Percentiles rank a stretch among this genome's conserved stretches.
Evolutionary conservation across 2,329 filamentous ascomycete species (phyloP).

Genomic region (Diaporthe vaccinii): DNA sequence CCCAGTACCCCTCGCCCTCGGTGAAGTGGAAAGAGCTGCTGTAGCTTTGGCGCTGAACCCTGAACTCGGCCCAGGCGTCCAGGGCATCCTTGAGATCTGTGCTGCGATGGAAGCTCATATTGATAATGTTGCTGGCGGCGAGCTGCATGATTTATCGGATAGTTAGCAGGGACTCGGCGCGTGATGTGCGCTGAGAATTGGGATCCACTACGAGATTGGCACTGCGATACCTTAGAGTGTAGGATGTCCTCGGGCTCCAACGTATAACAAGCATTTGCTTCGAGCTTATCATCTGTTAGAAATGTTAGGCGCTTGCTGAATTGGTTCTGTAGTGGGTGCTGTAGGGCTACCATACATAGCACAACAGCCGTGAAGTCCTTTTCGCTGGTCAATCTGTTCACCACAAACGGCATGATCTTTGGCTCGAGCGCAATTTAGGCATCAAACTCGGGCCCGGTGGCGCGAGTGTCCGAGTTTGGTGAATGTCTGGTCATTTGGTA

Average conservation of each 20-base stretch:
- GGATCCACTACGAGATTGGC: too few relatives aligned
- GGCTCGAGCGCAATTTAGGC: background rate
- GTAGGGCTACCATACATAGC: background rate
- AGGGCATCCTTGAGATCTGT: background rate
- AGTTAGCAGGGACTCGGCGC: background rate
- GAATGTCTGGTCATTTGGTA: conserved; percentile 28
- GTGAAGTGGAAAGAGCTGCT: background rate
- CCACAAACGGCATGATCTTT: background rate
- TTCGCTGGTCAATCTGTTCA: background rate
- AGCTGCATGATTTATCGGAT: background rate
- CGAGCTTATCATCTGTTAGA: background rate
- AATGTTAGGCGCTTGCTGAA: background rate
- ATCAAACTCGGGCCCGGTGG: background rate
- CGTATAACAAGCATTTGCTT: background rate
- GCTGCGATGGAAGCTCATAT: background rate
- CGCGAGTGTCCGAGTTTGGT: background rate
- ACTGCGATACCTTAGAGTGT: background rate
- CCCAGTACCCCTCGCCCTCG: background rate
- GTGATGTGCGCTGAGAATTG: background rate
- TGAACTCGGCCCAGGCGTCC: background rate
- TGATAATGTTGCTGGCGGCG: background rate
- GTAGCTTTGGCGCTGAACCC: background rate
- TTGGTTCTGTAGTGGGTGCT: too few relatives aligned
- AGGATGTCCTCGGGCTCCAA: background rate
- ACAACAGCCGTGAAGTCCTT: conserved; percentile 14